These are phyloP conservation scores for Rhodotorula sp. DNA, from an alignment of 1,284 basidiomycete species.

Conservation along the genomic window DNA sequence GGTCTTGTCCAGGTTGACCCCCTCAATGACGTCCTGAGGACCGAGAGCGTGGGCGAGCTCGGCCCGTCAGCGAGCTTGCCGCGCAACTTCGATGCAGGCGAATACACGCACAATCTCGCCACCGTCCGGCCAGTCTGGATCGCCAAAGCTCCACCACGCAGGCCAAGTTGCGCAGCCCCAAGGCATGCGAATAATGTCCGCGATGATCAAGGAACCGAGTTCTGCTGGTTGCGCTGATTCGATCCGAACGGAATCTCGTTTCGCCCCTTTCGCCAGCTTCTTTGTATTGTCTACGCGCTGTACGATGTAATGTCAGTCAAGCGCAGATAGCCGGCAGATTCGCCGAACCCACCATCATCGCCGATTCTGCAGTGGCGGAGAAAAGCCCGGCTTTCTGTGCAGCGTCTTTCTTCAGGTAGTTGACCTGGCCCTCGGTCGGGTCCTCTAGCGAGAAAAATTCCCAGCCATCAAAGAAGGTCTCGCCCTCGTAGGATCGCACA, in stretches of 20 bases:
- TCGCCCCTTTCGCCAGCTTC: conserved; percentile 7
- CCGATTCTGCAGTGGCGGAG: neutral
- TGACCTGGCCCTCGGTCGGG: conserved; percentile 3
- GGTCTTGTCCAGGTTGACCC: conserved; percentile 13
- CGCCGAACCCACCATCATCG: neutral
- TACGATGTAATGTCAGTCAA: neutral
- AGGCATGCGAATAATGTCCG: conserved; percentile 6
- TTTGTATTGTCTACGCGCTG: conserved; percentile 24
- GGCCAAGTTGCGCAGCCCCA: conserved; percentile 13
- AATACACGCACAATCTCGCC: conserved; percentile 15
- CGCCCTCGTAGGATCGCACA: conserved; percentile 6
- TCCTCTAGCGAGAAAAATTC: conserved; percentile 2
- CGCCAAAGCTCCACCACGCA: conserved; percentile 2
- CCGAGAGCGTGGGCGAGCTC: too few species aligned
- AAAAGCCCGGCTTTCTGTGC: conserved; percentile 12
- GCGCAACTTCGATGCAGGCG: neutral
- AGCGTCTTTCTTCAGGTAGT: conserved; percentile 6
- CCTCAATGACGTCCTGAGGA: conserved; percentile 23
- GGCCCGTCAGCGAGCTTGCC: neutral
- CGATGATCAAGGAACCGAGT: conserved; percentile 8
- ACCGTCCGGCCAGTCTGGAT: conserved; percentile 7
- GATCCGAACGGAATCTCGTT: conserved; percentile 14
- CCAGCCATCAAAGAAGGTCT: conserved; percentile 30
- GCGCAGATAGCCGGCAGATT: neutral
- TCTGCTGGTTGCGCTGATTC: conserved; percentile 1